These are phyloP conservation scores for Trematosphaeria pertusa DNA, from an alignment of 2,329 filamentous ascomycete genomes.

Conservation along the genomic window DNA sequence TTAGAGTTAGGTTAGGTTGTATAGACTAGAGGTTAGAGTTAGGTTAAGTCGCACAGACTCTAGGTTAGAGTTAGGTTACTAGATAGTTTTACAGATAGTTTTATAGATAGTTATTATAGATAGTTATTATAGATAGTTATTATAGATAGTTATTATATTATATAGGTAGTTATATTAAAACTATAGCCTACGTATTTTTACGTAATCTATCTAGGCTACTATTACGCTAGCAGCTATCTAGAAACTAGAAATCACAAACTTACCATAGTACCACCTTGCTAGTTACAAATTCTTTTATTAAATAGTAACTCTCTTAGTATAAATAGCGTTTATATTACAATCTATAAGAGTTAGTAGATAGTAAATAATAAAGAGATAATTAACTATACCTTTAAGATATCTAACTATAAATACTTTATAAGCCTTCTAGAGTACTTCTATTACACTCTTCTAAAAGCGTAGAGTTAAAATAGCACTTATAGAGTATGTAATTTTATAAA, in stretches of 20 bases:
- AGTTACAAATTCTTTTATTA: conserved; percentile 1
- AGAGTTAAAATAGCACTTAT: background rate
- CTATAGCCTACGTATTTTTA: background rate
- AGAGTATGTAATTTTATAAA: background rate
- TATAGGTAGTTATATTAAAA: conserved; percentile 1
- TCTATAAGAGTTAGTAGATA: conserved; percentile 6
- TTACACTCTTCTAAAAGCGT: background rate
- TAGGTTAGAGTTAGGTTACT: background rate
- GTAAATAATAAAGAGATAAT: background rate
- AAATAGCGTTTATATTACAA: conserved; percentile 4
- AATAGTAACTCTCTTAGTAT: conserved; percentile 6
- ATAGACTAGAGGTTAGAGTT: background rate
- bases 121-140: background rate
- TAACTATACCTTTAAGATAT: conserved; percentile 6
- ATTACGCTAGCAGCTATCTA: background rate
- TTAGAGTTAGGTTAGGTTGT: background rate
- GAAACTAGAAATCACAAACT: conserved; percentile 1
- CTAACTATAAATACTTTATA: conserved; percentile 2
- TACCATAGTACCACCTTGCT: background rate
- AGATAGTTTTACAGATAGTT: conserved; percentile 1
- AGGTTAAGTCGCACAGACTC: no score
- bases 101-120: background rate
- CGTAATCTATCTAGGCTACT: background rate
- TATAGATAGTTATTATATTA: conserved; percentile 4
- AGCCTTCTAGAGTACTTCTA: background rate